A percentile compares a stretch with the other conserved stretches of the same genome.
Conservation (phyloP, 768 basidiomycete species). For the Termitomyces sp. region DNA sequence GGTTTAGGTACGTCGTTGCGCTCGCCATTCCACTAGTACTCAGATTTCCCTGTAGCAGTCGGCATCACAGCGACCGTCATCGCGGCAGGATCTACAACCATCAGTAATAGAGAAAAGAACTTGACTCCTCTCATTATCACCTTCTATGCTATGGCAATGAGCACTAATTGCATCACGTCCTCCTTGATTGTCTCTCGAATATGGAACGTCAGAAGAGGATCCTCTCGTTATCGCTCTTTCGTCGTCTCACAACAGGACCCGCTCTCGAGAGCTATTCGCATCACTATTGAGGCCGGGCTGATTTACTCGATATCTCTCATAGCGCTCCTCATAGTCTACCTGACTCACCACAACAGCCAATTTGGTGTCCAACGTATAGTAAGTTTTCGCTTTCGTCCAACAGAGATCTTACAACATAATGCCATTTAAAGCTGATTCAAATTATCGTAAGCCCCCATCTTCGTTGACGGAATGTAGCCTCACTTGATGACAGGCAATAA, state of each 20-base stretch:
- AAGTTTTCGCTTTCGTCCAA: neutral
- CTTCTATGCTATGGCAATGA: slow-evolving; percentile 9
- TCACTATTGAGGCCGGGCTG: slow-evolving; percentile 13
- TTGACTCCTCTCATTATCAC: slow-evolving; percentile 5
- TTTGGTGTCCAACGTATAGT: slow-evolving; percentile 12
- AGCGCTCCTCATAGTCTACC: slow-evolving; percentile 8
- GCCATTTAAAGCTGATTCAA: slow-evolving; percentile 4
- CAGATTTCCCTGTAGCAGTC: neutral
- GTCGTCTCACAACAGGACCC: slow-evolving; percentile 2
- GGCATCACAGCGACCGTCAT: slow-evolving; percentile 6
- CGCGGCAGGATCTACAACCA: neutral
- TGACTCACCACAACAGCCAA: slow-evolving; percentile 1
- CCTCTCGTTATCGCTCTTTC: slow-evolving; percentile 6
- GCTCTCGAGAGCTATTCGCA: slow-evolving; percentile 9
- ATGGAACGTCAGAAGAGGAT: slow-evolving; percentile 8
- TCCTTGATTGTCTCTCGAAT: slow-evolving; percentile 13
- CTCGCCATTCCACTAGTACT: neutral
- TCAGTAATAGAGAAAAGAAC: neutral
- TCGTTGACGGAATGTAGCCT: neutral
- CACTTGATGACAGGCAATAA: slow-evolving; percentile 1
- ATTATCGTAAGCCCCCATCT: slow-evolving; percentile 3
- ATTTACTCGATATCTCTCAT: slow-evolving; percentile 12
- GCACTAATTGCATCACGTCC: slow-evolving; percentile 8
- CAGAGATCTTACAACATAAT: neutral
- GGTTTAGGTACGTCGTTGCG: slow-evolving; percentile 1